These are phyloP conservation scores for Verticillium dahliae DNA, from an alignment of 2,329 filamentous ascomycete species.

Conservation along the genomic window DNA sequence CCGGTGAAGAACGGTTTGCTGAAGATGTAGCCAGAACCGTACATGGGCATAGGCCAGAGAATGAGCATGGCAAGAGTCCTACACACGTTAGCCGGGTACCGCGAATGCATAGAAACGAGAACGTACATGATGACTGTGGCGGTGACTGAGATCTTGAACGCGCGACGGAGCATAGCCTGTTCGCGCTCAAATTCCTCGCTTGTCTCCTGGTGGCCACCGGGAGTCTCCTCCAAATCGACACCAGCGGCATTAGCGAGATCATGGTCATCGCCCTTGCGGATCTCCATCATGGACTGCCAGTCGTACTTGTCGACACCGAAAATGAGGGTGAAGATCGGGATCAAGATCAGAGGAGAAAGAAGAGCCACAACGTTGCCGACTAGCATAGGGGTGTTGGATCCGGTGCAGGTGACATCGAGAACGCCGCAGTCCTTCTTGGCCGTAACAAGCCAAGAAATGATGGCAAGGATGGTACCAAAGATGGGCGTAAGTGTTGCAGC, in stretches of 20 bases:
- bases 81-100: not conserved
- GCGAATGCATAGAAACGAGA: too few relatives aligned
- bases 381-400: slow-evolving; percentile 79
- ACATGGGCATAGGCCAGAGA: slow-evolving; percentile 91
- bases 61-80: slow-evolving; percentile 64
- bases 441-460: slow-evolving; percentile 72
- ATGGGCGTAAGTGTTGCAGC: slow-evolving; percentile 63
- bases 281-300: slow-evolving; percentile 75
- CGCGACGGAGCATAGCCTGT: slow-evolving; percentile 43
- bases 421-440: slow-evolving; percentile 61
- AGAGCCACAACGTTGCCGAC: slow-evolving; percentile 81
- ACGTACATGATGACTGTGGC: slow-evolving; percentile 45
- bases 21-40: slow-evolving; percentile 76
- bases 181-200: slow-evolving; percentile 16
- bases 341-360: slow-evolving; percentile 67
- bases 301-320: slow-evolving; percentile 65
- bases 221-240: slow-evolving; percentile 39
- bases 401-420: slow-evolving; percentile 68
- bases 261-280: slow-evolving; percentile 72
- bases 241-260: slow-evolving; percentile 59
- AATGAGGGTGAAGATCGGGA: slow-evolving; percentile 66
- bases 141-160: slow-evolving; percentile 40
- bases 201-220: slow-evolving; percentile 27
- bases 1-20: slow-evolving; percentile 76
- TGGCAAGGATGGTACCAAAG: slow-evolving; percentile 57